Evolutionary conservation across 106 monocot genomes (phyloP).

Genomic region (Xerophyta viscosa): DNA sequence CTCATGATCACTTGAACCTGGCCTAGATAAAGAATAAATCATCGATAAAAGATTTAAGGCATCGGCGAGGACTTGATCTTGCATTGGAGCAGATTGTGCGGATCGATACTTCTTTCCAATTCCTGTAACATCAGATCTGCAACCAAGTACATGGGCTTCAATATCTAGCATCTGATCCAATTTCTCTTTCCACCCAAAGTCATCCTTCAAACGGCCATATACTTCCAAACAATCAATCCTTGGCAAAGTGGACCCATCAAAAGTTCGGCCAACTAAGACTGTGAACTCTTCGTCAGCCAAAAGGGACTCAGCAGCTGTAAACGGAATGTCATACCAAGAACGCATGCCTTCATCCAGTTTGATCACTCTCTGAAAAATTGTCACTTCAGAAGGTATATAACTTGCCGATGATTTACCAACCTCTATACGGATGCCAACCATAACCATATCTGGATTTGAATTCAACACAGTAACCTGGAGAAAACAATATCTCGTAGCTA

Average conservation of each 20-base stretch:
- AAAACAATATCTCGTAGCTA: too few species aligned
- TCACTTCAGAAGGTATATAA: conserved; percentile 80
- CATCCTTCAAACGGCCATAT: conserved; percentile 94
- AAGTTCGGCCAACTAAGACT: conserved; percentile 60
- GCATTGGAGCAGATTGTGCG: conserved; percentile 61
- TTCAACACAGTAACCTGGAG: conserved; percentile 75
- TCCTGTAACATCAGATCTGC: conserved; percentile 23
- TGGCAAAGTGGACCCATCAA: conserved; percentile 61
- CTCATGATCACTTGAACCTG: conserved; percentile 26
- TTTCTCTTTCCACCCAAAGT: conserved; percentile 99
- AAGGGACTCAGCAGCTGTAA: conserved; percentile 83
- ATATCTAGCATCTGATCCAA: conserved; percentile 90
- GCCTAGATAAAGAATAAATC: conserved; percentile 46
- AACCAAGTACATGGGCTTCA: conserved; percentile 59
- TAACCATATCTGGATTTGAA: conserved; percentile 84
- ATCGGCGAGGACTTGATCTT: conserved; percentile 88
- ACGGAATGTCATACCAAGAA: conserved; percentile 98
- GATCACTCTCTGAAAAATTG: conserved; percentile 75
- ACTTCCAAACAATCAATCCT: conserved; percentile 90
- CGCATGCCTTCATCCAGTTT: conserved; percentile 96
- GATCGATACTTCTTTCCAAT: conserved; percentile 37
- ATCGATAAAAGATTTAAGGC: conserved; percentile 67
- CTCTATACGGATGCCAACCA: conserved; percentile 89
- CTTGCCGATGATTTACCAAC: conserved; percentile 89
- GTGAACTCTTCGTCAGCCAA: conserved; percentile 94